Conservation (phyloP, 768 basidiomycete genomes). For the Lactifluus piperatus region DNA sequence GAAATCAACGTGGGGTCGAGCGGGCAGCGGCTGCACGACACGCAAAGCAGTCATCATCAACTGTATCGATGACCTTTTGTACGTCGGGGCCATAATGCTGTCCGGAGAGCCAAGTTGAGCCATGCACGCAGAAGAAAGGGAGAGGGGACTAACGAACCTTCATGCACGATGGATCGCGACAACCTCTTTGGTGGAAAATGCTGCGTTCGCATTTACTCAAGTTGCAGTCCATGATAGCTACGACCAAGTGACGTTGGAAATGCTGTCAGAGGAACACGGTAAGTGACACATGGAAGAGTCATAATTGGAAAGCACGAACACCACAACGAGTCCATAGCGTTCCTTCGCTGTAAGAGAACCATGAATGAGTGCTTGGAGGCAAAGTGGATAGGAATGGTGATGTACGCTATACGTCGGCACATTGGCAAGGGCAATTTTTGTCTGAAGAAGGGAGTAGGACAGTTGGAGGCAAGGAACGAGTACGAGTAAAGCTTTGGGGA, state of each 20-base stretch:
- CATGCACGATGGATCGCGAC: constrained; percentile 44
- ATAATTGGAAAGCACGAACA: constrained; percentile 30
- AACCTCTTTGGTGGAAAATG: constrained; percentile 47
- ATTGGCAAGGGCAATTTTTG: constrained; percentile 29
- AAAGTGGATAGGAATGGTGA: constrained; percentile 16
- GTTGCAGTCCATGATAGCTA: constrained; percentile 71
- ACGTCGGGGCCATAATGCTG: constrained; percentile 65
- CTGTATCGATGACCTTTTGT: constrained; percentile 57
- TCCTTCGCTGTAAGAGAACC: constrained; percentile 46
- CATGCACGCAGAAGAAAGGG: not conserved
- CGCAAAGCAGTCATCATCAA: constrained; percentile 62
- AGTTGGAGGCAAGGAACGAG: constrained; percentile 4
- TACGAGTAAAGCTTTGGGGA: constrained; percentile 2
- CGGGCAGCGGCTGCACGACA: constrained; percentile 52
- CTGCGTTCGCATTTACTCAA: constrained; percentile 55
- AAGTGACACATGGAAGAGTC: constrained; percentile 10
- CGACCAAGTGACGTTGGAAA: constrained; percentile 67
- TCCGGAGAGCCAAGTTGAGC: not conserved
- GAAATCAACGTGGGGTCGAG: constrained; percentile 2
- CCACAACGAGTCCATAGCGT: constrained; percentile 67
- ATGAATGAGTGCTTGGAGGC: constrained; percentile 13
- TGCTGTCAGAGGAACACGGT: constrained; percentile 37
- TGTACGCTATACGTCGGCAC: constrained; percentile 74
- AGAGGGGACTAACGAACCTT: constrained; percentile 36
- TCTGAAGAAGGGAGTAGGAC: not conserved